Percentiles rank a stretch among this genome's conserved stretches.
Conservation (phyloP, 139 green algal genomes). For the Auxenochlorella pyrenoidosa region DNA sequence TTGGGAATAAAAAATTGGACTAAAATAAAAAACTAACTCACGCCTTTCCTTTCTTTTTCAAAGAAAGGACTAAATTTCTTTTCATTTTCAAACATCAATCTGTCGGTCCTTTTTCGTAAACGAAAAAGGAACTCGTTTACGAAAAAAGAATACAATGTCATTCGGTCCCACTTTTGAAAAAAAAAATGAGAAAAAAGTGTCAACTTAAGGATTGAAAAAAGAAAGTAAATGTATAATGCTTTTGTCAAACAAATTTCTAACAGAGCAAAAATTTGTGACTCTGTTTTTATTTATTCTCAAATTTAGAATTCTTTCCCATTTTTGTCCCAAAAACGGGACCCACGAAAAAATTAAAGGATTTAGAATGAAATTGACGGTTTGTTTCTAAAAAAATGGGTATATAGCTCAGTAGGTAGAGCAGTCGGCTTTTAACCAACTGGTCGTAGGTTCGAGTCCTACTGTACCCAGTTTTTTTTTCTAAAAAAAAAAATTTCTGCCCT, state of each 20-base stretch:
- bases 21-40: background rate
- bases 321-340: slow-evolving; percentile 13
- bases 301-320: no score
- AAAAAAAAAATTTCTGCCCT: no score
- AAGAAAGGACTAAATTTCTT: slow-evolving; percentile 6
- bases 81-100: background rate
- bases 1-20: background rate
- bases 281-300: no score
- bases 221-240: no score
- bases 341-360: slow-evolving; percentile 15
- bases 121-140: slow-evolving; percentile 19
- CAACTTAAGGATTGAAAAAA: no score
- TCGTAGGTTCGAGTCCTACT: no score
- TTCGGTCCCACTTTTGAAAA: background rate
- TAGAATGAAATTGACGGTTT: slow-evolving; percentile 3
- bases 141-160: slow-evolving; percentile 4
- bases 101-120: slow-evolving; percentile 35
- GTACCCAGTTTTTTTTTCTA: no score
- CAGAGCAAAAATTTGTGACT: no score
- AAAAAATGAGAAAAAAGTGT: no score
- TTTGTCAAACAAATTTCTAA: no score
- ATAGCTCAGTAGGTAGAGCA: no score
- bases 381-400: background rate
- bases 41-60: background rate
- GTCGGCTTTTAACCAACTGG: no score